Conservation (phyloP, 1,139 yeast genomes). For the Kurtzmaniella quercitrusa region DNA sequence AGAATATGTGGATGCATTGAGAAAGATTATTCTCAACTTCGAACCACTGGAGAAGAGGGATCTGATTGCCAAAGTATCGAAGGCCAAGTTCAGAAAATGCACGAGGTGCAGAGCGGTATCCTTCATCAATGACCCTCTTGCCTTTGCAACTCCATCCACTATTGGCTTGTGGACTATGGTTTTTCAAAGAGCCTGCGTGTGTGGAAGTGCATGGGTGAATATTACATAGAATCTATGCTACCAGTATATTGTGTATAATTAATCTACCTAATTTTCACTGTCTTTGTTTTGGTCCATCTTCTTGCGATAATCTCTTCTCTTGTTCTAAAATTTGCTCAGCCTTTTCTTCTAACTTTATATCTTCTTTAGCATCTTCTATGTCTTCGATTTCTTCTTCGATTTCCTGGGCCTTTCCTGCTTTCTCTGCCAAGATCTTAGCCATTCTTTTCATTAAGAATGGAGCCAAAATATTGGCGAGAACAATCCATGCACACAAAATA, state of each 20-base stretch:
- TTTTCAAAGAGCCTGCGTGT: conserved; percentile 70
- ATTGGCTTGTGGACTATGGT: conserved; percentile 66
- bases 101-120: conserved; percentile 67
- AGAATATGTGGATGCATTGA: conserved; percentile 39
- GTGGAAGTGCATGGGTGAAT: conserved; percentile 75
- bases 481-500: conserved; percentile 45
- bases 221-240: conserved; percentile 1
- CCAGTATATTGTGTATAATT: background rate
- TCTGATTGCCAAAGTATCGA: conserved; percentile 5
- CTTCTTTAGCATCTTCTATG: conserved; percentile 4
- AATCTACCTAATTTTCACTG: too few species aligned
- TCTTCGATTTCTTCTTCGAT: conserved; percentile 10
- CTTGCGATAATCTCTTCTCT: background rate
- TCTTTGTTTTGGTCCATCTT: too few species aligned
- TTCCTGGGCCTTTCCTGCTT: conserved; percentile 13
- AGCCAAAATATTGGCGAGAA: conserved; percentile 28
- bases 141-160: conserved; percentile 32
- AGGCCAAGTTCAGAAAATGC: conserved; percentile 44
- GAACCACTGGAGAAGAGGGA: conserved; percentile 1
- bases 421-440: conserved; percentile 14
- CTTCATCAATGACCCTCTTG: conserved; percentile 42
- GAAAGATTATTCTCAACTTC: conserved; percentile 32
- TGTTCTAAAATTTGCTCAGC: background rate
- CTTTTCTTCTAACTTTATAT: background rate
- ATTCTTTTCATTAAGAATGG: conserved; percentile 39